phyloP scores from a whole-genome alignment of 1,284 basidiomycete species.

The Ceraceosorus guamensis region DNA sequence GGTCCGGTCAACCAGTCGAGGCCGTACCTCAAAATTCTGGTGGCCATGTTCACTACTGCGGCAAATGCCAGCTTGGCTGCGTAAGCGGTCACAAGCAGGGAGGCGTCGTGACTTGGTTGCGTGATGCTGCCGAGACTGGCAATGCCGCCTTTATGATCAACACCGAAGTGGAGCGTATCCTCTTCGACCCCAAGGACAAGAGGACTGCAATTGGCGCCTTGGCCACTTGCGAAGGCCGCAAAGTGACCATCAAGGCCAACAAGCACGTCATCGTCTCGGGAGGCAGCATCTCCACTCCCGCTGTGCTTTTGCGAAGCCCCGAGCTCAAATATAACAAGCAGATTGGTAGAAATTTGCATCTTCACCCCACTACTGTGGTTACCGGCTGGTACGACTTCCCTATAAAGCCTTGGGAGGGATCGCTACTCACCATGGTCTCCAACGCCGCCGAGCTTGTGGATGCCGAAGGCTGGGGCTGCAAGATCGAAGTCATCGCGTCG shows the following conservation, averaged over 20 bases:
- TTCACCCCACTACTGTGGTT: constrained; percentile 52
- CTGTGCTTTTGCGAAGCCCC: constrained; percentile 50
- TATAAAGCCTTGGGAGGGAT: constrained; percentile 52
- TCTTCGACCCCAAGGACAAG: constrained; percentile 41
- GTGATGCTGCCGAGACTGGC: constrained; percentile 48
- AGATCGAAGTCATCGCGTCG: constrained; percentile 52
- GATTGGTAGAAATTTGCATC: constrained; percentile 51
- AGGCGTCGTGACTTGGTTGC: constrained; percentile 47
- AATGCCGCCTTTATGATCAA: constrained; percentile 45
- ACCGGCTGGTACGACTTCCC: constrained; percentile 50
- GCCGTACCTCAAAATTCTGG: constrained; percentile 50
- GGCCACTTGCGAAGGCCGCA: constrained; percentile 33
- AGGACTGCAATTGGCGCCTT: constrained; percentile 35
- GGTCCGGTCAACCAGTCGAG: constrained; percentile 45
- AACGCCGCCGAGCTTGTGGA: constrained; percentile 40
- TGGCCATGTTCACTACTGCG: constrained; percentile 49
- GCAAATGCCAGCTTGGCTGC: constrained; percentile 50
- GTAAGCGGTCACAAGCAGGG: constrained; percentile 49
- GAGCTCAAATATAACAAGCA: constrained; percentile 50
- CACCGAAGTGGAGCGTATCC: constrained; percentile 48
- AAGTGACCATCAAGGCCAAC: constrained; percentile 44
- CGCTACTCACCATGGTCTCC: constrained; percentile 51
- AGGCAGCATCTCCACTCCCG: constrained; percentile 52
- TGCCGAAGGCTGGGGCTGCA: constrained; percentile 49
- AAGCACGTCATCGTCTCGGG: constrained; percentile 49